Evolutionary conservation across 1,139 yeast species (phyloP), one percentile per base, ranked within the genome.

Genomic region (Lodderomyces orthopsilosis): DNA sequence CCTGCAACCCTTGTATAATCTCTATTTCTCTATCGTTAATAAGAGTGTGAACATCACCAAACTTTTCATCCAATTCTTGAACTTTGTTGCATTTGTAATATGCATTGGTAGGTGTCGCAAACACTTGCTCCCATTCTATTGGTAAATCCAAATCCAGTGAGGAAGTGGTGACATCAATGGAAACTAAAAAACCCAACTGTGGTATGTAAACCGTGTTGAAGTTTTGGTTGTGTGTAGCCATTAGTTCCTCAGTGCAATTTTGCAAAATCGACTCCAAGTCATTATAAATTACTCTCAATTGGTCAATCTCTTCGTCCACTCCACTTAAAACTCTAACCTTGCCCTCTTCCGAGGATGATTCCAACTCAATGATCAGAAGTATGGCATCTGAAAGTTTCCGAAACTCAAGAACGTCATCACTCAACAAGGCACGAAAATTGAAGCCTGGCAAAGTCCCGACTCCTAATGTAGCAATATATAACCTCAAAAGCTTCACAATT

Each of bases 11-110:
- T 38, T 63, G 61, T 8, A 69, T 41, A 2, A 75, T 56, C 45
- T 73, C 79, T 42, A 73, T 64, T 46, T 74, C 75, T 3, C 65
- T 47, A 46, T 73, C 74, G 18, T 64, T 52, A 9, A 73, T 66
- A 2, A 65, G 46, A 3, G 67, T 65, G 47, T 68, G 68, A 2
- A 72, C 57, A 48, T 74, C 77, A 2, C 78, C 78, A 52, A 57
- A 66, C 13, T 61, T 49, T 1, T 55, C 55, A 52, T 74, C 77
- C 53, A 74, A 53, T 10, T 51, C 47, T 4, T 44, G 39, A 45
- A 65, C 67, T 6, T 49, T 48, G 1, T 51, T 51, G 26, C 62
- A 64, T 49, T 72, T 74, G 48, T 54, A 73, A 45, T 69, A 74
- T 0, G 54, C 48, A 14, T 62, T 62, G 1, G 70, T 60, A 1